Evolutionary conservation across 176 grass and related monocot species (phyloP), one percentile per base, ranked within the genome.

Genomic region (Aechmea fasciata): DNA sequence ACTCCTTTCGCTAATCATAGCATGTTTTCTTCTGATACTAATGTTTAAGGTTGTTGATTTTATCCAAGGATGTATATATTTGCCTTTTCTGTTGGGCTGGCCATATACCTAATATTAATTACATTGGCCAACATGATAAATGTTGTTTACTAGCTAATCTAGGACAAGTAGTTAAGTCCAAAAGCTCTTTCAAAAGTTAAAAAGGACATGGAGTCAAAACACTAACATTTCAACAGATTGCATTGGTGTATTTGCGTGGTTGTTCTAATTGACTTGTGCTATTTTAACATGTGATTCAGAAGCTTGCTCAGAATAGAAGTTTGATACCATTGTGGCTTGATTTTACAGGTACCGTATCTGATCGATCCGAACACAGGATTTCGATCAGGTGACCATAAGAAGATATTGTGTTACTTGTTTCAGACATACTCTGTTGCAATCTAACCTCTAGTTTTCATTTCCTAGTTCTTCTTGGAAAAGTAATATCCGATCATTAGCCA

Each of bases 281-380:
- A 41, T 41, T 41, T 61, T 19, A 61, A 61, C 4, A 61, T 10
- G 9, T 7, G 17, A 61, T 10, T 18, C 52, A 17, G n/a, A 55
- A 17, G 13, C n/a, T 41, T 3, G 33, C 4, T 41, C 33, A 41
- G 10, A 22, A 61, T 18, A 22, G 7, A 61, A n/a, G 55, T 10
- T 61, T 61, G 55, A 18, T 19, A 22, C 13, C 20, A 61, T 19
- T 61, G 55, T 61, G 19, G 55, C 14, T 73, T 49, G 23, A 49
- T 79, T 11, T 75, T 88, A 64, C 79, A 90, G 94, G 84, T 99
- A 11, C 89, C 94, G 41, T 88, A 90, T 67, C 74, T 93, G 53
- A 68, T 90, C 13, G 94, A 99, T 66, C 79, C 71, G 8, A 93
- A 93, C 66, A 93, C 86, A 0, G 79, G 84, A 53, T 85, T 99